Percentiles rank a stretch among this genome's conserved stretches.
These are phyloP conservation scores for Talaromyces sp. DNA, from an alignment of 2,329 filamentous ascomycete species.

Conservation along the genomic window DNA sequence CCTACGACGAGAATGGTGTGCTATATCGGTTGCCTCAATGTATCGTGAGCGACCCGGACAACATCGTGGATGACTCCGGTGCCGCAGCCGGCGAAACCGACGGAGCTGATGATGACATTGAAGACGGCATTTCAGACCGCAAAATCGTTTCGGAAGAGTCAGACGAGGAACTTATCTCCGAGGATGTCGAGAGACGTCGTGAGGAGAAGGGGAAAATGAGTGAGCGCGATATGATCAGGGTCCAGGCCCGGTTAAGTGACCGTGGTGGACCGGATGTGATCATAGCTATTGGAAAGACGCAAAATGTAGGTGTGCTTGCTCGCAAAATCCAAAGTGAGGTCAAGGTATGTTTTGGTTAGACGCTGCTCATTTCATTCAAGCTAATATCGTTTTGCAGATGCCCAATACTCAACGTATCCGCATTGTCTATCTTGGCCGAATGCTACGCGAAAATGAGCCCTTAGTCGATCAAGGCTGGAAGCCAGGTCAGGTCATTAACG, in stretches of 20 bases:
- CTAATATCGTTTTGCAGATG: constrained; percentile 50
- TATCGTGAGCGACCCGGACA: constrained; percentile 67
- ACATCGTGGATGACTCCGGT: constrained; percentile 42
- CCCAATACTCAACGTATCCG: constrained; percentile 60
- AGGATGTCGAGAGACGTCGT: constrained; percentile 43
- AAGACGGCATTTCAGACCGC: constrained; percentile 33
- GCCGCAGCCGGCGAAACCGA: constrained; percentile 25
- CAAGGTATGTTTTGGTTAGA: constrained; percentile 50
- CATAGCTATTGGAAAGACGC: constrained; percentile 57
- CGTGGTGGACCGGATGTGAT: constrained; percentile 62
- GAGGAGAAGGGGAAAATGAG: constrained; percentile 63
- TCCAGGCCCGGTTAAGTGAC: constrained; percentile 66
- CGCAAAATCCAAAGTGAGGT: constrained; percentile 63
- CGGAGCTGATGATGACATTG: constrained; percentile 26
- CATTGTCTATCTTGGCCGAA: constrained; percentile 77
- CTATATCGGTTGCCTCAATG: constrained; percentile 68
- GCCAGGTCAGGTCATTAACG: constrained; percentile 72
- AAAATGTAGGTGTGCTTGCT: constrained; percentile 64
- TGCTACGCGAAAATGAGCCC: constrained; percentile 67
- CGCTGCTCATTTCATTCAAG: not conserved
- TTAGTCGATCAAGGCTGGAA: constrained; percentile 73
- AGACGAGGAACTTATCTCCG: constrained; percentile 38
- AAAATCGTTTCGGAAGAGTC: constrained; percentile 42
- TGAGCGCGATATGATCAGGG: constrained; percentile 55
- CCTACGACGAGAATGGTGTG: constrained; percentile 69